Percentiles rank a stretch among this genome's conserved stretches.
phyloP scores from a whole-genome alignment of 345 rosid species.

The Noccaea caerulescens region DNA sequence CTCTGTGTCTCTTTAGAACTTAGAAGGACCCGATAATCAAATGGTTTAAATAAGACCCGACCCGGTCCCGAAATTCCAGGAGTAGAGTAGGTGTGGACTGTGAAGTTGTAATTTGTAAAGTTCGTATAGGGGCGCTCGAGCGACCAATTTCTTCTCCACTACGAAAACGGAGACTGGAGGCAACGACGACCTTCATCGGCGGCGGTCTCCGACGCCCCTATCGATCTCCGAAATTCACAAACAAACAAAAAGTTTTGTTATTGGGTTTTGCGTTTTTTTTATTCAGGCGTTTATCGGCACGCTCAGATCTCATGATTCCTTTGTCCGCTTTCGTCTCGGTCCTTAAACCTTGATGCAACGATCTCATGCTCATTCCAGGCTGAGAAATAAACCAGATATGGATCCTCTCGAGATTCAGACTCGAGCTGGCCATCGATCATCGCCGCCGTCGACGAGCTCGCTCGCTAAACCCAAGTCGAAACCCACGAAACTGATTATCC shows the following conservation, averaged over 20 bases:
- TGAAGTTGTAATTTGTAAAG: neutral
- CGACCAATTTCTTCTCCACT: constrained; percentile 28
- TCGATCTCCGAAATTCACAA: constrained; percentile 17
- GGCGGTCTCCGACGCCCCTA: constrained; percentile 17
- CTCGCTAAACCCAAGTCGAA: constrained; percentile 44
- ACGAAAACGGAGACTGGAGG: constrained; percentile 30
- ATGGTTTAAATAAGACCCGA: neutral
- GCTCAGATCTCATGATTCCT: constrained; percentile 41
- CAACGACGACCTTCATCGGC: constrained; percentile 31
- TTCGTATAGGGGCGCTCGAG: constrained; percentile 18
- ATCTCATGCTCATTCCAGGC: constrained; percentile 63
- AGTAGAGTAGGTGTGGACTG: constrained; percentile 4
- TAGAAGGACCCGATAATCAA: neutral
- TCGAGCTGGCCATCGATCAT: constrained; percentile 50
- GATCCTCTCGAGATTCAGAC: constrained; percentile 57
- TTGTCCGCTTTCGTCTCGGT: constrained; percentile 15
- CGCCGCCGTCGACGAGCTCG: constrained; percentile 45
- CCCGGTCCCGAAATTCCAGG: neutral
- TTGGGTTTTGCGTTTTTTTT: neutral
- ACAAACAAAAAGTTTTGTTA: neutral
- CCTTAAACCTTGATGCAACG: constrained; percentile 75
- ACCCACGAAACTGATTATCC: constrained; percentile 41
- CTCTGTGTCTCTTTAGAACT: no score
- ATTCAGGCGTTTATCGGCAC: neutral
- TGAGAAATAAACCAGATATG: constrained; percentile 48